These are phyloP conservation scores for Kwoniella dendrophila DNA, from an alignment of 768 basidiomycete species.

Conservation along the genomic window DNA sequence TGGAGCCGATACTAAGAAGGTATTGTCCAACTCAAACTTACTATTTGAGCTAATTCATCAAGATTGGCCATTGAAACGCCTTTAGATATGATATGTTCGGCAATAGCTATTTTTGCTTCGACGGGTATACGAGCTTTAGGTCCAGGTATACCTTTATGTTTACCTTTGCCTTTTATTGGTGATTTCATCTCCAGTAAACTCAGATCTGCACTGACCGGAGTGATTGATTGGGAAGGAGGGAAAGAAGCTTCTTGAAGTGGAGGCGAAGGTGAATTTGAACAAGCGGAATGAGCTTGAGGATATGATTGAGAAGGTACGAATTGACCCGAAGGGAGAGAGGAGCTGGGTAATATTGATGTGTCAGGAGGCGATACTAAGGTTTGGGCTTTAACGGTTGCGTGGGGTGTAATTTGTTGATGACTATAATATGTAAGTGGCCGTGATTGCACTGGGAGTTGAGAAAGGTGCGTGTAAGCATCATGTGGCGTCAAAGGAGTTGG, in stretches of 20 bases:
- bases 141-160: conserved; percentile 22
- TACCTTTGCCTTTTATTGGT: conserved; percentile 1
- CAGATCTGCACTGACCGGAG: background rate
- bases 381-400: background rate
- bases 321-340: background rate
- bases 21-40: conserved; percentile 16
- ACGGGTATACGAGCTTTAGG: conserved; percentile 23
- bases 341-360: no score
- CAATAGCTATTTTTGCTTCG: conserved; percentile 22
- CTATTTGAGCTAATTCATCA: conserved; percentile 22
- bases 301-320: background rate
- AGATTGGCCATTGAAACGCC: conserved; percentile 24
- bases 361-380: no score
- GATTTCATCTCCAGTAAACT: background rate
- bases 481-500: conserved; percentile 3
- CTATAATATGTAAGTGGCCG: no score
- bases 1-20: no score
- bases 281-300: conserved; percentile 5
- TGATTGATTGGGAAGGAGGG: background rate
- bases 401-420: background rate
- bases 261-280: background rate
- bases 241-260: background rate
- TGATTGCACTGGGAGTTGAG: background rate
- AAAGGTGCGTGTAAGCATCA: background rate
- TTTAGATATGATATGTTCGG: conserved; percentile 27